Conservation (phyloP, 2,329 filamentous ascomycete genomes). For the Diaporthe sp. region DNA sequence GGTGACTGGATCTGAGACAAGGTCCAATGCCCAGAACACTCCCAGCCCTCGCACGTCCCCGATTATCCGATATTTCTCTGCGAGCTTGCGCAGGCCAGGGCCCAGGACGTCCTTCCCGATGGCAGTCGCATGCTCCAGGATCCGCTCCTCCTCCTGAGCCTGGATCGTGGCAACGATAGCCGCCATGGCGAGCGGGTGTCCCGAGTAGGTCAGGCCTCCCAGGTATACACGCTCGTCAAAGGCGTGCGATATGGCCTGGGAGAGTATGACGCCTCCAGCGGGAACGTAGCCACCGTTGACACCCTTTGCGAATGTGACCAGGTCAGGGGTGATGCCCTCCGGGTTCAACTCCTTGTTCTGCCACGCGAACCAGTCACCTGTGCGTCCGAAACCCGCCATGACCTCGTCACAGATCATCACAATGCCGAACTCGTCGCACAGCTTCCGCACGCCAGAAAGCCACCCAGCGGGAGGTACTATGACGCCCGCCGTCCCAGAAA, state of each 20-base stretch:
- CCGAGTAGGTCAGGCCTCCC: constrained; percentile 39
- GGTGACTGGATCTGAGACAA: constrained; percentile 36
- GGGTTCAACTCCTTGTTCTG: constrained; percentile 40
- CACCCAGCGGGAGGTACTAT: constrained; percentile 38
- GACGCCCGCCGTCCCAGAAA: constrained; percentile 38
- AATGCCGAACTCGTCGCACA: constrained; percentile 40
- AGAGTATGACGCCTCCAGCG: constrained; percentile 40
- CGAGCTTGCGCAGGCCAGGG: constrained; percentile 36
- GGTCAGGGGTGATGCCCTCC: constrained; percentile 34
- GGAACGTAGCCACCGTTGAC: constrained; percentile 41
- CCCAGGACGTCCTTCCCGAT: constrained; percentile 40
- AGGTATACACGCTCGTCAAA: constrained; percentile 39
- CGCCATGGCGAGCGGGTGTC: constrained; percentile 41
- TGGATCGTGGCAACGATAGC: constrained; percentile 40
- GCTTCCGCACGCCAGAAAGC: constrained; percentile 36
- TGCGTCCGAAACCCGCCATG: constrained; percentile 40
- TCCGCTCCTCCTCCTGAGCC: constrained; percentile 39
- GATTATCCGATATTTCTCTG: constrained; percentile 30
- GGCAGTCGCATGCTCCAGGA: constrained; percentile 30
- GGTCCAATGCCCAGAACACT: constrained; percentile 41
- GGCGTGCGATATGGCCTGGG: constrained; percentile 31
- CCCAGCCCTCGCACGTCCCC: constrained; percentile 39
- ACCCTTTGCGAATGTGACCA: constrained; percentile 40
- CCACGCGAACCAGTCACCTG: constrained; percentile 41
- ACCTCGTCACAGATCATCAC: constrained; percentile 41